Conservation (phyloP, 2,329 filamentous ascomycete genomes). For the Penicillium nordicum region DNA sequence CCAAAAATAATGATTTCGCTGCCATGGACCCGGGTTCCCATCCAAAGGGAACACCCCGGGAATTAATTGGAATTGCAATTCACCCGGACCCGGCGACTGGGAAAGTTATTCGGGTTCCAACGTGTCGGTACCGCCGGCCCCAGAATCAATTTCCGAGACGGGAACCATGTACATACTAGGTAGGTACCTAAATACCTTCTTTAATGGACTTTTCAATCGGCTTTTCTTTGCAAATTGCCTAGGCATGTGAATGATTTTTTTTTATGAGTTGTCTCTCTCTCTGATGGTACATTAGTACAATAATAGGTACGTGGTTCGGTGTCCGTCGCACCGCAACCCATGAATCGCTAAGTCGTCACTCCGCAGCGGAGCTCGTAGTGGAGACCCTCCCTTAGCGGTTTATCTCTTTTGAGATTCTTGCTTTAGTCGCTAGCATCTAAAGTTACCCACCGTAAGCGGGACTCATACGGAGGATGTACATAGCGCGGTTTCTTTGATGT, state of each 20-base stretch:
- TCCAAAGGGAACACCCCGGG: slow-evolving; percentile 12
- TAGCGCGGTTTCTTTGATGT: background rate
- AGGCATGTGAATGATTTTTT: background rate
- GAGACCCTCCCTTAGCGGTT: background rate
- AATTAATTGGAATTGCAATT: slow-evolving; percentile 10
- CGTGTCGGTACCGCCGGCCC: slow-evolving; percentile 22
- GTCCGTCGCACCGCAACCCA: background rate
- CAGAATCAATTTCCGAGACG: slow-evolving; percentile 12
- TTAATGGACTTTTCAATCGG: background rate
- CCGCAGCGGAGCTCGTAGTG: background rate
- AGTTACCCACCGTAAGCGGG: background rate
- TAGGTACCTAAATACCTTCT: background rate
- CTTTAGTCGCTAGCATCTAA: background rate
- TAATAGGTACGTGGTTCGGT: background rate
- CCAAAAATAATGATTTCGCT: slow-evolving; percentile 11
- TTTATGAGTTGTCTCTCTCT: background rate
- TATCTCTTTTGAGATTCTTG: slow-evolving; percentile 1
- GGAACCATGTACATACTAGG: background rate
- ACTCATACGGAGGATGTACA: background rate
- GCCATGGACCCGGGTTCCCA: slow-evolving; percentile 19
- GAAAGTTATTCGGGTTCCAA: slow-evolving; percentile 23
- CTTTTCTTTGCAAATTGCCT: background rate
- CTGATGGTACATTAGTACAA: background rate
- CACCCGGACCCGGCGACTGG: slow-evolving; percentile 19
- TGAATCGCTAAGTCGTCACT: background rate